phyloP scores from a whole-genome alignment of 225 moss, liverwort and hornwort genomes.

The Rhytidiadelphus loreus region DNA sequence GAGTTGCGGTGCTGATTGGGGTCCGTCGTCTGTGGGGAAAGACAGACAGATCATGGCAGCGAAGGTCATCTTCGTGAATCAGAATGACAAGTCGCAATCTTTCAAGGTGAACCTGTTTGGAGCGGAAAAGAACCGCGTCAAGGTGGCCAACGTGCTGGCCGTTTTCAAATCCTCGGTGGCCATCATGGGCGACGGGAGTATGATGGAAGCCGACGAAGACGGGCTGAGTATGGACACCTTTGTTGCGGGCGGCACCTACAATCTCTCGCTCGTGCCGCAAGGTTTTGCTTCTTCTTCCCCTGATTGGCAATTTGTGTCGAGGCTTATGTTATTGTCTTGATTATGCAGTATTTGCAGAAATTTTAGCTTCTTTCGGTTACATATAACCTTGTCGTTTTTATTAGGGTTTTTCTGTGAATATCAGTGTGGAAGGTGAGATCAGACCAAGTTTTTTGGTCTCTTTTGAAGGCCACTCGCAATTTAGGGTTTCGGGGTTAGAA shows the following conservation, averaged over 20 bases:
- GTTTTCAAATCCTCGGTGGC: slow-evolving; percentile 41
- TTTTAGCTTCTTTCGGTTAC: background rate
- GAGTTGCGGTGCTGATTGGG: background rate
- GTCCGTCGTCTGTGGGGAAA: background rate
- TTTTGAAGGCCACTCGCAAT: background rate
- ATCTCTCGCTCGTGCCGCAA: slow-evolving; percentile 34
- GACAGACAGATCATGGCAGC: slow-evolving; percentile 23
- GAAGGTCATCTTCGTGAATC: slow-evolving; percentile 32
- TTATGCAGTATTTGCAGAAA: background rate
- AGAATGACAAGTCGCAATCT: slow-evolving; percentile 28
- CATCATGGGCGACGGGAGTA: slow-evolving; percentile 45
- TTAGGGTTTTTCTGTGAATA: background rate
- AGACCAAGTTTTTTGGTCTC: background rate
- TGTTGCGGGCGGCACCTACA: slow-evolving; percentile 25
- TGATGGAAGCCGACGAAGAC: slow-evolving; percentile 48
- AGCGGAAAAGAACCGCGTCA: slow-evolving; percentile 30
- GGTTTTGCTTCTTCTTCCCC: background rate
- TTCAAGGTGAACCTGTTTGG: slow-evolving; percentile 42
- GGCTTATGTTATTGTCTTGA: background rate
- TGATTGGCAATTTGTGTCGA: background rate
- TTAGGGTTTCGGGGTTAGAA: background rate
- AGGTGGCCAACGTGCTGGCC: slow-evolving; percentile 35
- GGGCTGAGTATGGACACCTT: slow-evolving; percentile 48
- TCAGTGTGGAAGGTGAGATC: background rate
- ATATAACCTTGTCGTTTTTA: background rate